Percentiles rank a stretch among this genome's conserved stretches.
These are phyloP conservation scores for Yamadazyma kitorensis DNA, from an alignment of 805 yeast species.

Conservation along the genomic window DNA sequence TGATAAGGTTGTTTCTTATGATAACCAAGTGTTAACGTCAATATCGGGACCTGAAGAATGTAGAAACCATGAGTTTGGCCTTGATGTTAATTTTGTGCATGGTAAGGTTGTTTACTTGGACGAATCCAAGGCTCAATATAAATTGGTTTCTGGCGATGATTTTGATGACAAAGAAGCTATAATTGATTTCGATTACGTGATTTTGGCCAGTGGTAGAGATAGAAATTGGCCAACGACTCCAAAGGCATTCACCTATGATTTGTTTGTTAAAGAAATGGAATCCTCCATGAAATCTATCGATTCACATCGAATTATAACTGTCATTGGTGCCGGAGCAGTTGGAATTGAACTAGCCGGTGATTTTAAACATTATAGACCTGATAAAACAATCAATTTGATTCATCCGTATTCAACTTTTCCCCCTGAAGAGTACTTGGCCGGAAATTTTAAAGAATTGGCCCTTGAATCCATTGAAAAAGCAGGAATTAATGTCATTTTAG, in stretches of 20 bases:
- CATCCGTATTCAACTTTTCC: constrained; percentile 38
- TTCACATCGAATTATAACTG: constrained; percentile 33
- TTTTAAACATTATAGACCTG: constrained; percentile 29
- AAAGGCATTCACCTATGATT: constrained; percentile 33
- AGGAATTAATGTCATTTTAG: constrained; percentile 27
- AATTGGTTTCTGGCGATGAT: constrained; percentile 13
- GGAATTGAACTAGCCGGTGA: constrained; percentile 44
- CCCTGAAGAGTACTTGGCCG: constrained; percentile 33
- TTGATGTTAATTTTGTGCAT: constrained; percentile 24
- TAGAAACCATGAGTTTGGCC: constrained; percentile 5
- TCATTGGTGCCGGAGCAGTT: constrained; percentile 46
- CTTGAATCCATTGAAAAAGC: constrained; percentile 24
- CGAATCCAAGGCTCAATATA: constrained; percentile 24
- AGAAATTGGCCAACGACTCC: constrained; percentile 57
- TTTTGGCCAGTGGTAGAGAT: constrained; percentile 49
- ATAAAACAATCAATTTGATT: constrained; percentile 32
- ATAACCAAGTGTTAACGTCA: constrained; percentile 17
- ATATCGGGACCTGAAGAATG: constrained; percentile 4
- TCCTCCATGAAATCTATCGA: constrained; percentile 28
- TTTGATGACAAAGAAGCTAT: constrained; percentile 9
- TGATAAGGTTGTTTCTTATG: constrained; percentile 25
- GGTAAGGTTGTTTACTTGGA: constrained; percentile 29
- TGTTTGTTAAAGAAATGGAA: constrained; percentile 43
- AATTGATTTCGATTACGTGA: constrained; percentile 44
- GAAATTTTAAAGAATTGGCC: constrained; percentile 26